These are phyloP conservation scores for Rosellinia necatrix DNA, from an alignment of 2,329 filamentous ascomycete species.

Conservation along the genomic window DNA sequence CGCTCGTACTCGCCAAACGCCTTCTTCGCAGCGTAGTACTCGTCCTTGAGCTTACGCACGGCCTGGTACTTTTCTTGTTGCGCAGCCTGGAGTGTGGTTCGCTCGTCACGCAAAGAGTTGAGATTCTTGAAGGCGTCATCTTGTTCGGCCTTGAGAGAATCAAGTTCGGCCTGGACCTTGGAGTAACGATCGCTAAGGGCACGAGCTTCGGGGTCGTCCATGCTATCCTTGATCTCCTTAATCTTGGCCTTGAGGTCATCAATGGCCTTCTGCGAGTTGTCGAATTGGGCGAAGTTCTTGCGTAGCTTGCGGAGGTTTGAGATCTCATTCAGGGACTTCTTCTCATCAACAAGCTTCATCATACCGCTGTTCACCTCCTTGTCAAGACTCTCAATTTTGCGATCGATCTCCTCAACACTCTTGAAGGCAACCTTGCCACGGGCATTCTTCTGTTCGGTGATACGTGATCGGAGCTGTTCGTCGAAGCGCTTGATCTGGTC, in stretches of 20 bases:
- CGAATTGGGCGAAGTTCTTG: conserved; percentile 88
- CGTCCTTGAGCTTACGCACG: conserved; percentile 87
- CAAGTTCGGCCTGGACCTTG: conserved; percentile 83
- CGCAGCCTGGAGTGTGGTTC: conserved; percentile 78
- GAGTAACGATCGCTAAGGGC: conserved; percentile 86
- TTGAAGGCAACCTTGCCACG: conserved; percentile 83
- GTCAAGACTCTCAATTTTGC: conserved; percentile 78
- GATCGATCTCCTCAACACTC: conserved; percentile 84
- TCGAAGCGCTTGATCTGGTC: conserved; percentile 94
- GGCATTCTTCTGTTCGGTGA: conserved; percentile 84
- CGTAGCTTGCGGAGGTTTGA: conserved; percentile 82
- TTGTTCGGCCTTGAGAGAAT: conserved; percentile 88
- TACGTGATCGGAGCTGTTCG: conserved; percentile 82
- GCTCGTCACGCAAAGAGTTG: conserved; percentile 82
- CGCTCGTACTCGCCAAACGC: conserved; percentile 84
- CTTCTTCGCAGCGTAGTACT: conserved; percentile 80
- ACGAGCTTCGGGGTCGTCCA: conserved; percentile 91
- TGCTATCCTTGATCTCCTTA: conserved; percentile 81
- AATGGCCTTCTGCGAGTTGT: conserved; percentile 85
- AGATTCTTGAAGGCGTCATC: conserved; percentile 89
- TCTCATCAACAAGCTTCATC: conserved; percentile 97
- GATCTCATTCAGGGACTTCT: conserved; percentile 86
- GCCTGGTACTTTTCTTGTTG: conserved; percentile 85
- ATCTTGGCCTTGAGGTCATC: conserved; percentile 86
- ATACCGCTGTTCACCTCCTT: conserved; percentile 84